These are phyloP conservation scores for Bretschneidera sinensis DNA, from an alignment of 345 rosid genomes.

Conservation along the genomic window DNA sequence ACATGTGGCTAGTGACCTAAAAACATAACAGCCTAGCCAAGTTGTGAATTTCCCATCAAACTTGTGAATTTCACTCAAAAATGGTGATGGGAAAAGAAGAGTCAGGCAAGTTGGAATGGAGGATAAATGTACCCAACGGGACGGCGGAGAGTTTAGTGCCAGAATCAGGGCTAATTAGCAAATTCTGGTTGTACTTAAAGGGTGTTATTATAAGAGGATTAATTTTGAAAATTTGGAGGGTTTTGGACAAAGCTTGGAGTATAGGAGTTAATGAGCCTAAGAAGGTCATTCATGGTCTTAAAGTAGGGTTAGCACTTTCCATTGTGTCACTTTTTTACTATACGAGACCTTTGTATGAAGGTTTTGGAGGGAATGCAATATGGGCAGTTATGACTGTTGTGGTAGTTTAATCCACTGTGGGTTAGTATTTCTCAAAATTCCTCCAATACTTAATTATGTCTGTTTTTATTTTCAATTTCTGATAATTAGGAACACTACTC, in stretches of 20 bases:
- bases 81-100: slow-evolving; percentile 30
- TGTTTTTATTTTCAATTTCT: no score
- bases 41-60: no score
- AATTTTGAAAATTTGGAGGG: slow-evolving; percentile 19
- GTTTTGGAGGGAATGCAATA: slow-evolving; percentile 61
- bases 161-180: slow-evolving; percentile 17
- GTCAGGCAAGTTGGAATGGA: slow-evolving; percentile 50
- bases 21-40: no score
- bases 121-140: slow-evolving; percentile 40
- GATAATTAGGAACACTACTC: no score
- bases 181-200: slow-evolving; percentile 28
- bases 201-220: slow-evolving; percentile 21
- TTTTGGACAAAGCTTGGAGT: slow-evolving; percentile 47
- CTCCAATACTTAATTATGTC: not conserved
- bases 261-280: slow-evolving; percentile 61
- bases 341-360: slow-evolving; percentile 62
- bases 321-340: slow-evolving; percentile 67
- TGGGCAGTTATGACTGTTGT: slow-evolving; percentile 86
- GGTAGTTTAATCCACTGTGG: slow-evolving; percentile 59
- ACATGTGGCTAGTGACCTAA: no score
- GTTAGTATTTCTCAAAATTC: slow-evolving; percentile 28
- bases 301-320: slow-evolving; percentile 68
- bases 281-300: slow-evolving; percentile 56
- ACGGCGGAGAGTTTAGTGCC: slow-evolving; percentile 30
- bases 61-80: no score